Base-by-base conservation (phyloP, 805 yeast genomes). In the Starmerella etchellsii region DNA sequence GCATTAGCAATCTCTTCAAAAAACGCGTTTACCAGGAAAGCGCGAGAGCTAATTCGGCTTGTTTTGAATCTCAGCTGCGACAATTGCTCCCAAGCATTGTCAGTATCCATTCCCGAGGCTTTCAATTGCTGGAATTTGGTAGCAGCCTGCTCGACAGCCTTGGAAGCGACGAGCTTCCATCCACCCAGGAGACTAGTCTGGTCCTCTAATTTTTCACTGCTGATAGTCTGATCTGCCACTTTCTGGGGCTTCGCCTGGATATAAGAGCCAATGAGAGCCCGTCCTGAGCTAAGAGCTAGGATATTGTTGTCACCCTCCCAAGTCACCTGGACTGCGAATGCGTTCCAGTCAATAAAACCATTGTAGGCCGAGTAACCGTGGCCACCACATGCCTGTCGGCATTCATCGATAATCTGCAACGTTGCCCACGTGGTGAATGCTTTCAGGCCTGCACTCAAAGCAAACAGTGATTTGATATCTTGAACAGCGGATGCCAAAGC, bases 251-350 rank as follows among this genome's bases (percentile, higher is more conserved):
- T 33, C 40, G 70, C 67, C 13, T 69, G 70, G n/a, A 69, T 67
- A 29, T 51, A 53, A 53, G 68, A 65, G 42, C 71, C 72, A 48
- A 77, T 65, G 30, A 78, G 66, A 21, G 91, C 74, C 59, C 88
- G 77, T 43, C 95, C 96, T 44, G 84, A 74, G 40, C 84, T 78
- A 61, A 83, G 74, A 2, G 85, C 81, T 49, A 87, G 68, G 33
- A 87, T 79, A 55, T 77, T 85, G 66, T 87, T 87, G 62, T 87
- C 96, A 61, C 96, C 96, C 66, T 87, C 96, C 96, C 96, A 87
- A 16, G 96, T 87, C 63, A 95, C 85, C 65, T 87, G 95, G 31
- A 87, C 95, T n/a, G 81, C 95, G 22, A 44, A 44, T 11, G 48
- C 45, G 19, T 29, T 44, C 83, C 94, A 88, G 60, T 87, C 96